Percentiles rank a stretch among this genome's conserved stretches.
phyloP scores from a whole-genome alignment of 2,329 filamentous ascomycete genomes.

The Arthrobotrys entomopaga region DNA sequence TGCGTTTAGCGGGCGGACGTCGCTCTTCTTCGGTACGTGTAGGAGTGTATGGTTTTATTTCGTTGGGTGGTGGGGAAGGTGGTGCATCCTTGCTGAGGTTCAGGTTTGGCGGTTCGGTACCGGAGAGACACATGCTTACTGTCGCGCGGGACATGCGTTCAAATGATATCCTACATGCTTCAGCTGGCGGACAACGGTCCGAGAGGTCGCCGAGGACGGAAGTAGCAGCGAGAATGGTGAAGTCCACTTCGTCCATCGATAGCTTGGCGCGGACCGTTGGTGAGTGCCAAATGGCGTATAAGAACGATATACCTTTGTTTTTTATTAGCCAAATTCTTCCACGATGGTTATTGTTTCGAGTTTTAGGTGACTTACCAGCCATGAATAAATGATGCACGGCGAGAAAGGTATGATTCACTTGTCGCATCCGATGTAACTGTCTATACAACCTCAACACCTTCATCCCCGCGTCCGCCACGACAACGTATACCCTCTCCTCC shows the following conservation, averaged over 20 bases:
- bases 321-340: background rate
- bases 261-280: conserved; percentile 84
- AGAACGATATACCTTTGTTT: conserved; percentile 77
- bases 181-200: conserved; percentile 92
- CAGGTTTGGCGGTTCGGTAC: conserved; percentile 55
- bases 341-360: background rate
- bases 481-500: conserved; percentile 90
- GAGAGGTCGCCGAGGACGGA: conserved; percentile 92
- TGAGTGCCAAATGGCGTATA: conserved; percentile 98
- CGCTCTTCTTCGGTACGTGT: conserved; percentile 39
- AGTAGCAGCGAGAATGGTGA: conserved; percentile 90
- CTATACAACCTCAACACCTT: conserved; percentile 90
- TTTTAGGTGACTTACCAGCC: conserved; percentile 72
- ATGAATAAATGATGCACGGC: conserved; percentile 97
- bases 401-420: conserved; percentile 95
- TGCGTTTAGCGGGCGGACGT: conserved; percentile 21
- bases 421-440: conserved; percentile 83
- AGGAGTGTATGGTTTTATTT: conserved; percentile 43
- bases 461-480: conserved; percentile 93
- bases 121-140: conserved; percentile 88
- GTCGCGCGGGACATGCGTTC: conserved; percentile 95
- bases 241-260: conserved; percentile 95
- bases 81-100: conserved; percentile 57
- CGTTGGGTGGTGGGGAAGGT: conserved; percentile 43
- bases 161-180: conserved; percentile 93